phyloP scores from a whole-genome alignment of 345 rosid genomes.

The Pistacia vera region DNA sequence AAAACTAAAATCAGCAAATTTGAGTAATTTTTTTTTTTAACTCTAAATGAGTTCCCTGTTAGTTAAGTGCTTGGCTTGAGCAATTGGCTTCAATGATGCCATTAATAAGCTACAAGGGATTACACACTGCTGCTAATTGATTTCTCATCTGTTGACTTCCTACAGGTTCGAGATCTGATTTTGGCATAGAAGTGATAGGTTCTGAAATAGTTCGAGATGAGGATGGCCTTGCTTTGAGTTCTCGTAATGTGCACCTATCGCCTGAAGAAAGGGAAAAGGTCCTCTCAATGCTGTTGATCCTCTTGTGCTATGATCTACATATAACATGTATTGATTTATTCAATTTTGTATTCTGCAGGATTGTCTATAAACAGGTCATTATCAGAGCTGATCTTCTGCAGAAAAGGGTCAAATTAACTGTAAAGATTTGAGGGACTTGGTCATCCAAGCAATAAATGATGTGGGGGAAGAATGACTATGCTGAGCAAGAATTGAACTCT shows the following conservation, averaged over 20 bases:
- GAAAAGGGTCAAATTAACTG: constrained; percentile 48
- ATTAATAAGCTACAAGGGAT: not conserved
- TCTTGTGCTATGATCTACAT: too few relatives aligned
- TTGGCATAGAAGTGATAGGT: constrained; percentile 67
- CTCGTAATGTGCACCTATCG: constrained; percentile 80
- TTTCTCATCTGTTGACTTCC: not conserved
- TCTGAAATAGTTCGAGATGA: constrained; percentile 67
- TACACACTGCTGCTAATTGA: not conserved
- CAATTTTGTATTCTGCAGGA: constrained; percentile 39
- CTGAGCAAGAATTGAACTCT: constrained; percentile 26
- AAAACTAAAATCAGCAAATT: not conserved
- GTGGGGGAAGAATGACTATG: constrained; percentile 64
- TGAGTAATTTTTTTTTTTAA: not conserved
- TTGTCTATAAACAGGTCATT: constrained; percentile 76
- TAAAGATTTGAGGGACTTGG: constrained; percentile 45
- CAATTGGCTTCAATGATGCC: not conserved
- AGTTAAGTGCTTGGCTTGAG: not conserved
- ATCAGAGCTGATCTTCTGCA: constrained; percentile 47
- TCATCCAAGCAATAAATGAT: constrained; percentile 46
- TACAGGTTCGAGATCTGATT: constrained; percentile 89
- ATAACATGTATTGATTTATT: not conserved
- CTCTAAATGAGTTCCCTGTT: too few relatives aligned
- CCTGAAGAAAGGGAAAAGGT: constrained; percentile 72
- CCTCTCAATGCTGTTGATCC: not conserved
- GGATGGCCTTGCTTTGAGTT: constrained; percentile 90